Evolutionary conservation across 2,329 filamentous ascomycete genomes (phyloP), one percentile per base, ranked within the genome.

Genomic region (Exophiala calicioides): DNA sequence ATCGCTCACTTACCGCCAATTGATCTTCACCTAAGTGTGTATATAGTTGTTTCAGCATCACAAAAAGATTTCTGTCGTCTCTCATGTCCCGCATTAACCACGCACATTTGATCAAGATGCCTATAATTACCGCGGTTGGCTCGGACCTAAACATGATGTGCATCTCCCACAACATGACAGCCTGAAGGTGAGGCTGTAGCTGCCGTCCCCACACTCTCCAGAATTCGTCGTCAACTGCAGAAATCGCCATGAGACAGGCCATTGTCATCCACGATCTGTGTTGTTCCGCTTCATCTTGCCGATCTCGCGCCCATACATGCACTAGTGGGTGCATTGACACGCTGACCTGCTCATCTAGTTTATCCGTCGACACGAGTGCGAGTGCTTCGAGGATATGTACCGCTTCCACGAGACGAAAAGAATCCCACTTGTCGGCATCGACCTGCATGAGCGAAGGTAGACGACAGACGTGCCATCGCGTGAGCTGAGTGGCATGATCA

Each of bases 301-400:
- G 32, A 33, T 35, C 32, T 5, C 37, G 1, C 13, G 37, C 21
- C 37, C 6, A 40, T 8, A 26, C 23, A 13, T 40, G 37, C 10
- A 40, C 24, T 15, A 40, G 30, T 10, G 37, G 37, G 18, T 40
- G 37, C 24, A 40, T 40, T 7, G 37, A 40, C 9, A 40, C 23
- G 13, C 24, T 10, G 23, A 30, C 10, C 8, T n/a, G 18, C 5
- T 16, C 42, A 8, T 36, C 42, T 9, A 19, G n/a, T 10, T 13
- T 19, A 13, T 35, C 7, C 2, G n/a, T 43, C 26, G 48, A 50
- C 7, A 65, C 52, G n/a, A 67, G 50, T 3, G 60, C 63, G 42
- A 65, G 59, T 18, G 61, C 62, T 9, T 36, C 52, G 32, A 68
- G 61, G 8, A 58, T 26, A 52, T 50, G 44, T 21, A 51, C 52